These are phyloP conservation scores for Gymnopilus junonius DNA, from an alignment of 768 basidiomycete species.

Conservation along the genomic window DNA sequence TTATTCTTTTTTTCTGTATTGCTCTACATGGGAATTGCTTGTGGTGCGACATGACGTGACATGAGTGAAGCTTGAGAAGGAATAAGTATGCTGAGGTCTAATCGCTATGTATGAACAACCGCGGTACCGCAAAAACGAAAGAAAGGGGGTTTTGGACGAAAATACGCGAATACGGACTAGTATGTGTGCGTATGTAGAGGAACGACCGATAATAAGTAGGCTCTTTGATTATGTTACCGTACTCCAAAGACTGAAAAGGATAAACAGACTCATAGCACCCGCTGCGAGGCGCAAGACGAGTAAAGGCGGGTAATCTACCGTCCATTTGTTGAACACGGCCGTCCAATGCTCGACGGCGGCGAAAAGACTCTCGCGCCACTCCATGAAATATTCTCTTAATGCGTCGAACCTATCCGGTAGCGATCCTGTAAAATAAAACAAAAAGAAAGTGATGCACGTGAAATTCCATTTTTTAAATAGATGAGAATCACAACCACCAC, in stretches of 20 bases:
- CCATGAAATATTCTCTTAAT: conserved; percentile 37
- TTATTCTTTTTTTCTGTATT: neutral
- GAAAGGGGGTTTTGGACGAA: neutral
- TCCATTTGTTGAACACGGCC: conserved; percentile 43
- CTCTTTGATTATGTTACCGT: conserved; percentile 11
- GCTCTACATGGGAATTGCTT: neutral
- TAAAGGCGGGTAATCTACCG: conserved; percentile 36
- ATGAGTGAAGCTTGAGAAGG: neutral
- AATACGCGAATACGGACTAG: neutral
- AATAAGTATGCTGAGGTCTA: neutral
- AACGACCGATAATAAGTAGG: neutral
- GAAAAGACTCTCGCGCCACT: conserved; percentile 39
- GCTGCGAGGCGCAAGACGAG: conserved; percentile 36
- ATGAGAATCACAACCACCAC: no score
- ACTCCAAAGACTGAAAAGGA: conserved; percentile 35
- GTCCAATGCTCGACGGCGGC: conserved; percentile 40
- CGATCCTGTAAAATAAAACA: conserved; percentile 25
- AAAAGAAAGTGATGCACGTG: no score
- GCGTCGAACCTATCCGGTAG: conserved; percentile 35
- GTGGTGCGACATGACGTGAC: neutral
- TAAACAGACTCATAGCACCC: conserved; percentile 32
- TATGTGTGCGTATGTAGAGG: neutral
- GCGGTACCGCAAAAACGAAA: no score
- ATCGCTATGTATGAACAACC: no score
- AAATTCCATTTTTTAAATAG: no score